Percentiles rank a stretch among this genome's conserved stretches.
phyloP scores from a whole-genome alignment of 352 stramenopile genomes.

The Globisporangium splendens region DNA sequence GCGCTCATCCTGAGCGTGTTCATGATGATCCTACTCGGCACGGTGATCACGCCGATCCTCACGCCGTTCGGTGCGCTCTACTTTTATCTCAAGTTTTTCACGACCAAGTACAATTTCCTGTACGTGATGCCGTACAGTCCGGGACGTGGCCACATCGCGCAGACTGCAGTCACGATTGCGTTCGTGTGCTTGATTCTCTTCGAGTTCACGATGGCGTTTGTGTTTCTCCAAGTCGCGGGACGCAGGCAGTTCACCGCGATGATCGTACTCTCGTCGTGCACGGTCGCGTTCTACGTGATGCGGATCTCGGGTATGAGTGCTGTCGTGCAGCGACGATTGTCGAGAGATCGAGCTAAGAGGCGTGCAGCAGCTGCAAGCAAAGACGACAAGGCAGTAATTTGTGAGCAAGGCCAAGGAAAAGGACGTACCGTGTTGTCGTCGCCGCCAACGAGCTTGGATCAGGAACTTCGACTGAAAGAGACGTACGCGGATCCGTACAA shows the following conservation, averaged over 20 bases:
- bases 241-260: slow-evolving; percentile 54
- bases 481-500: slow-evolving; percentile 79
- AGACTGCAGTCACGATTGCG: slow-evolving; percentile 58
- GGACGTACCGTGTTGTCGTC: slow-evolving; percentile 27
- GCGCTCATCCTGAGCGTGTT: slow-evolving; percentile 75
- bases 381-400: background rate
- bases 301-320: slow-evolving; percentile 39
- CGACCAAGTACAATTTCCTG: slow-evolving; percentile 82
- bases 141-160: slow-evolving; percentile 59
- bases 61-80: slow-evolving; percentile 76
- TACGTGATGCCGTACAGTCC: slow-evolving; percentile 73
- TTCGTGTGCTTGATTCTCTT: slow-evolving; percentile 70
- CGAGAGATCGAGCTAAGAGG: slow-evolving; percentile 10
- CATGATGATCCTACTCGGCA: slow-evolving; percentile 70
- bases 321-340: slow-evolving; percentile 32
- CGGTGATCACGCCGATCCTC: slow-evolving; percentile 73
- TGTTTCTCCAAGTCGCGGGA: slow-evolving; percentile 61
- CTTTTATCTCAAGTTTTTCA: slow-evolving; percentile 74
- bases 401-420: background rate
- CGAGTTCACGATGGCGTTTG: slow-evolving; percentile 71
- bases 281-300: slow-evolving; percentile 47
- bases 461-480: slow-evolving; percentile 29
- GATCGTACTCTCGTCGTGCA: slow-evolving; percentile 46
- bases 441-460: slow-evolving; percentile 32
- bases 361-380: no score